These are phyloP conservation scores for Backusella mclennaniae DNA, from an alignment of 192 early-diverging fungal genomes.

Conservation along the genomic window DNA sequence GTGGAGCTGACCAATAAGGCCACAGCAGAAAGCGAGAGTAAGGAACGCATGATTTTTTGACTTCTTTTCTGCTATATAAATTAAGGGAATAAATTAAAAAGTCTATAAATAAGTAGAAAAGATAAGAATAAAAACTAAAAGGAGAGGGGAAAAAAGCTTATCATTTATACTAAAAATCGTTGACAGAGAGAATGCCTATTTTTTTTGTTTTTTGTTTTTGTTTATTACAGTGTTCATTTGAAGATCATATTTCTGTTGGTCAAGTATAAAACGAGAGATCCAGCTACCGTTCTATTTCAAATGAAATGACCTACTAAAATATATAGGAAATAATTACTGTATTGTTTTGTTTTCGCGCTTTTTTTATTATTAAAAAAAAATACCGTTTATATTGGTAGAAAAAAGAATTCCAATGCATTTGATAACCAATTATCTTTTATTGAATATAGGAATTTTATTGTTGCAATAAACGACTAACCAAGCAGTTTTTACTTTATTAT, in stretches of 20 bases:
- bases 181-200: not conserved
- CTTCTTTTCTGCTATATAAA: not conserved
- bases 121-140: not conserved
- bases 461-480: not conserved
- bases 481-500: not conserved
- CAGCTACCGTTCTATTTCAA: not conserved
- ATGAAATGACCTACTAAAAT: not conserved
- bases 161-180: not conserved
- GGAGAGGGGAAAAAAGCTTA: not conserved
- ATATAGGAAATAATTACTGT: not conserved
- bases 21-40: constrained; percentile 16
- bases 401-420: not conserved
- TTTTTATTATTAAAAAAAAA: not conserved
- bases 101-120: not conserved
- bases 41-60: constrained; percentile 3
- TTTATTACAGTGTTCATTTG: not conserved
- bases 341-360: not conserved
- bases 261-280: constrained; percentile 1
- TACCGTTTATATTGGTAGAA: not conserved
- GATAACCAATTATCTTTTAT: not conserved
- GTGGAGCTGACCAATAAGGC: not conserved
- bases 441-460: not conserved
- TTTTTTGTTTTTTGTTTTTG: not conserved
- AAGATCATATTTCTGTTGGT: constrained; percentile 5
- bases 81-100: not conserved